Evolutionary conservation across 306 rosid genomes (phyloP), one percentile per base, ranked within the genome.

Genomic region (Rosa persica): DNA sequence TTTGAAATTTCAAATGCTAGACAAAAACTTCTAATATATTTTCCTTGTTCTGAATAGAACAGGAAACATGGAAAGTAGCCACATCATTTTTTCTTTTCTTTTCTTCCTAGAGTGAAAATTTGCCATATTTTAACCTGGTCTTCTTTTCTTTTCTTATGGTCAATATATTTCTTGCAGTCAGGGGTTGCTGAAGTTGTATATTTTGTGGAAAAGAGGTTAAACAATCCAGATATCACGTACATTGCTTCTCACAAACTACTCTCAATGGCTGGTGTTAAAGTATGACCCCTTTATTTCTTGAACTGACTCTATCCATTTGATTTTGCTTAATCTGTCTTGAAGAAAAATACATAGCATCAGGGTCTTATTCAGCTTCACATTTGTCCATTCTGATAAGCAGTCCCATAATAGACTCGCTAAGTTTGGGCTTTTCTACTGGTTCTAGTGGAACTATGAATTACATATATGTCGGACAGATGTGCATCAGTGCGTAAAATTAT

Each of bases 181-280:
- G 95, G 98, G 75, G 97, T 90, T 44, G 70, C 95, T 39, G 97
- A 94, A 87, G 93, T 94, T 22, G 67, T 92, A 75, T 94, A 94
- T 85, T 90, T 86, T 78, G 89, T 90, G 62, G 97, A 92, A 84
- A 94, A 94, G 86, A 87, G 80, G 90, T 78, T 83, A 72, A 85
- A 86, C 75, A 89, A 85, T 84, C 82, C 96, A 76, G 88, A 90
- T 76, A 69, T 83, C 76, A 73, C 85, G 46, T 94, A 92, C 66
- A 17, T 77, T 70, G 98, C 97, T 67, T 92, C 98, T 67, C 93
- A 87, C 85, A 92, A 89, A 68, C 89, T 92, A 75, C 95, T 89
- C 34, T 85, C 97, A 52, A 83, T 94, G 88, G 98, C 97, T 40
- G 97, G 98, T 76, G 92, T 94, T 69, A 92, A 92, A 86, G 98